phyloP scores from a whole-genome alignment of 2,329 filamentous ascomycete species.

The Ciborinia camelliae region DNA sequence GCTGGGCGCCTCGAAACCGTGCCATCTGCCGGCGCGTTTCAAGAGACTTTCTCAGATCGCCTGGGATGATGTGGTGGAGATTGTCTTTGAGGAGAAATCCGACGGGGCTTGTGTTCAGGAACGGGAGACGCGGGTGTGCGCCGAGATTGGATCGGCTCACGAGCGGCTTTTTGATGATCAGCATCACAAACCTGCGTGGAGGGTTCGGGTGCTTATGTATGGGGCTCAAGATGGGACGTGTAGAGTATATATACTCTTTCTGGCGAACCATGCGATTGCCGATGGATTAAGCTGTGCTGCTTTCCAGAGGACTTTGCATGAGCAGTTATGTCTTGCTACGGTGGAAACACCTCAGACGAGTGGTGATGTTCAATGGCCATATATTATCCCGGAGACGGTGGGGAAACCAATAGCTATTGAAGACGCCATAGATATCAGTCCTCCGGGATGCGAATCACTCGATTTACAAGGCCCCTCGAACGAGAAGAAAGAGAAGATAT shows the following conservation, averaged over 20 bases:
- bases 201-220: slow-evolving; percentile 22
- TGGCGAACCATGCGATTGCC: slow-evolving; percentile 25
- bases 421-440: slow-evolving; percentile 10
- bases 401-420: slow-evolving; percentile 19
- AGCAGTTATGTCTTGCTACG: slow-evolving; percentile 18
- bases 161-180: slow-evolving; percentile 23
- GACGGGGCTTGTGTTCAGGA: no score
- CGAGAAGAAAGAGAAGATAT: background rate
- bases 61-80: slow-evolving; percentile 8
- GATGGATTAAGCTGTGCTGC: slow-evolving; percentile 26
- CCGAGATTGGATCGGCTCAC: slow-evolving; percentile 24
- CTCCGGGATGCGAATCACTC: background rate
- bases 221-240: background rate
- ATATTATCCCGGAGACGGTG: slow-evolving; percentile 9
- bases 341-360: background rate
- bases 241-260: slow-evolving; percentile 26
- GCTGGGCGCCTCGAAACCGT: background rate
- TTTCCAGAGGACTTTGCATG: slow-evolving; percentile 27
- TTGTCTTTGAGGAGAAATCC: no score
- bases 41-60: background rate
- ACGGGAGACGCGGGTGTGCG: background rate
- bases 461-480: background rate
- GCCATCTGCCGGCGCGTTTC: background rate
- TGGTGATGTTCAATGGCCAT: slow-evolving; percentile 19
- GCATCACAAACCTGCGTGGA: slow-evolving; percentile 27